These are phyloP conservation scores for Cryptosporidium ryanae DNA, from an alignment of 169 alveolate genomes.

Conservation along the genomic window DNA sequence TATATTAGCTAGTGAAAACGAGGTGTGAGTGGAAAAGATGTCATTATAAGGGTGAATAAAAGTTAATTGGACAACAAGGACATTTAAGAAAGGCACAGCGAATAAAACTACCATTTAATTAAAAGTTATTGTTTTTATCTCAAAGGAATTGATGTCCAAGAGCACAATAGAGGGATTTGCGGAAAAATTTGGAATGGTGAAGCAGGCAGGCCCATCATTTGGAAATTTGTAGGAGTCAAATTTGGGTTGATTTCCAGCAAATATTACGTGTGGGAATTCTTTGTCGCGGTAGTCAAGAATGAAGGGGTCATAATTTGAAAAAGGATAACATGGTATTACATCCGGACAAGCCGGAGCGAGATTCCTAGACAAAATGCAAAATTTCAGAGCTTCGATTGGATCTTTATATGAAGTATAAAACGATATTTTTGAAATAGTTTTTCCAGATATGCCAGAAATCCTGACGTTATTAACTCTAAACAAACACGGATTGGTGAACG, in stretches of 20 bases:
- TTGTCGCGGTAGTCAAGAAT: constrained; percentile 25
- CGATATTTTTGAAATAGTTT: constrained; percentile 26
- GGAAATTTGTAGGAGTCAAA: constrained; percentile 61
- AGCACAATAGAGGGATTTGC: constrained; percentile 33
- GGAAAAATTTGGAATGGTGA: constrained; percentile 55
- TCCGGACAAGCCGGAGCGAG: constrained; percentile 70
- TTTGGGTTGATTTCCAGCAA: constrained; percentile 56
- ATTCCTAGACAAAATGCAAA: constrained; percentile 48
- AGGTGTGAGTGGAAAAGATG: too few species aligned
- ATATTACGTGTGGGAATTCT: constrained; percentile 49
- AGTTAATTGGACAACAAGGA: too few species aligned
- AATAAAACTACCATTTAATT: not conserved
- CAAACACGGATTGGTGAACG: constrained; percentile 57
- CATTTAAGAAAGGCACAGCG: too few species aligned
- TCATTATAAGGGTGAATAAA: too few species aligned
- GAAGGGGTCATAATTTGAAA: constrained; percentile 49
- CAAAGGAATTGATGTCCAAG: constrained; percentile 49
- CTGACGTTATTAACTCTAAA: constrained; percentile 32
- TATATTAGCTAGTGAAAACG: too few species aligned
- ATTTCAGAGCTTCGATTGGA: constrained; percentile 66
- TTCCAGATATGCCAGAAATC: constrained; percentile 43
- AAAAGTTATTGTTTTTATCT: constrained; percentile 32
- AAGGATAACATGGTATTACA: constrained; percentile 44
- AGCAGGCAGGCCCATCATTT: constrained; percentile 63
- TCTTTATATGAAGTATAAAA: constrained; percentile 12